phyloP scores from a whole-genome alignment of 371 early-diverging fungal genomes.

The Rhizopus stolonifer region DNA sequence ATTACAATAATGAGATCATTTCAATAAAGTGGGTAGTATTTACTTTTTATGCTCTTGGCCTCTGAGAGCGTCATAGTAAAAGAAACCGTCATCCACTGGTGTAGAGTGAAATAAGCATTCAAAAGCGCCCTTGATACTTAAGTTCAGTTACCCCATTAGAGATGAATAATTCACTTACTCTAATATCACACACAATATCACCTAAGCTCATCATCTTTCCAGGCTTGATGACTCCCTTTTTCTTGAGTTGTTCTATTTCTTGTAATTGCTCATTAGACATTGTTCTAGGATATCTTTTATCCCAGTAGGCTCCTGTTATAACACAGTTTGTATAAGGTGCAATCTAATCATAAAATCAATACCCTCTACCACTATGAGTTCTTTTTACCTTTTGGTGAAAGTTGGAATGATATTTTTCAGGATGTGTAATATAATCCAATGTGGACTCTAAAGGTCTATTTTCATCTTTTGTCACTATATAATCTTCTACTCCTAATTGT shows the following conservation, averaged over 20 bases:
- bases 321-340: constrained; percentile 89
- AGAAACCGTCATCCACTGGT: constrained; percentile 89
- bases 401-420: constrained; percentile 77
- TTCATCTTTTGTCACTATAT: constrained; percentile 73
- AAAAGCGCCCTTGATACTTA: constrained; percentile 69
- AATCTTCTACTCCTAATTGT: constrained; percentile 78
- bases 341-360: no score
- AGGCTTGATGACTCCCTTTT: constrained; percentile 45
- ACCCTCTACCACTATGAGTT: no score
- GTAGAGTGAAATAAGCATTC: constrained; percentile 91
- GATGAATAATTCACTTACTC: constrained; percentile 46
- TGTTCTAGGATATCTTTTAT: constrained; percentile 82
- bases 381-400: constrained; percentile 84
- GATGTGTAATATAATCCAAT: constrained; percentile 76
- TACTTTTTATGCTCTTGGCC: constrained; percentile 73
- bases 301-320: constrained; percentile 97
- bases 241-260: constrained; percentile 61
- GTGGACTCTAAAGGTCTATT: constrained; percentile 45
- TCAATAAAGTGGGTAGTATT: constrained; percentile 2
- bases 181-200: constrained; percentile 94
- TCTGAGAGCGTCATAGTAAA: constrained; percentile 83
- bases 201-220: constrained; percentile 83
- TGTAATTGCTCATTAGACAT: constrained; percentile 79
- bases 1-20: not conserved
- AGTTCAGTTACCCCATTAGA: not conserved